These are phyloP conservation scores for Thielaviopsis euricoi DNA, from an alignment of 2,329 filamentous ascomycete species.

Conservation along the genomic window DNA sequence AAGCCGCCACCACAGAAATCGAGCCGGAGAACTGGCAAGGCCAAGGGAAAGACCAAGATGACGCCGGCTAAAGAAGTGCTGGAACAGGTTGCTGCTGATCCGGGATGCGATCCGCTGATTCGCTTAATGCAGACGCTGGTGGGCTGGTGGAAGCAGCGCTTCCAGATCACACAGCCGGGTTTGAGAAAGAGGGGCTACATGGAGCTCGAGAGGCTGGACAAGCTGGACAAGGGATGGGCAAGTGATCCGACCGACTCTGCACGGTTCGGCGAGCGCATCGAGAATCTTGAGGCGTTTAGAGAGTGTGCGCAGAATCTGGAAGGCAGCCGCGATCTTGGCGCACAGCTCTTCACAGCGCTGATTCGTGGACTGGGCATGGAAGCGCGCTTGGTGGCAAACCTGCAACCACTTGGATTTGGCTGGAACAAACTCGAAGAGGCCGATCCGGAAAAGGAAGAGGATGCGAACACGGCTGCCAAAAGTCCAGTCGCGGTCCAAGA, in stretches of 20 bases:
- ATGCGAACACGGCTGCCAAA: not conserved
- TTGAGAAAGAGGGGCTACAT: slow-evolving; percentile 85
- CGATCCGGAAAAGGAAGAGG: slow-evolving; percentile 28
- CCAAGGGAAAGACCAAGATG: slow-evolving; percentile 24
- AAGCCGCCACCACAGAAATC: slow-evolving; percentile 13
- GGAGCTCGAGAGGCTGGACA: slow-evolving; percentile 54
- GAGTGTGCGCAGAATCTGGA: slow-evolving; percentile 49
- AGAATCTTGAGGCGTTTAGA: slow-evolving; percentile 50
- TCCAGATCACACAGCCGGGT: slow-evolving; percentile 59
- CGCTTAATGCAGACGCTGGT: slow-evolving; percentile 60
- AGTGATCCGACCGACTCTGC: slow-evolving; percentile 43
- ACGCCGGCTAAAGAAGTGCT: slow-evolving; percentile 42
- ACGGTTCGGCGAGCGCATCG: slow-evolving; percentile 61
- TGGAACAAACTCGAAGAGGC: slow-evolving; percentile 81
- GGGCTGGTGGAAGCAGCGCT: slow-evolving; percentile 78
- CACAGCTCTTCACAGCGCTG: slow-evolving; percentile 78
- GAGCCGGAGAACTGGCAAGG: slow-evolving; percentile 10
- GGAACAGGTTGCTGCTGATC: slow-evolving; percentile 54
- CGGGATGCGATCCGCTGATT: slow-evolving; percentile 69
- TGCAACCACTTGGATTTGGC: slow-evolving; percentile 79
- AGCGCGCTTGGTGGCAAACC: slow-evolving; percentile 62
- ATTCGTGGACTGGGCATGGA: slow-evolving; percentile 68
- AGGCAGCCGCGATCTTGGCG: slow-evolving; percentile 75
- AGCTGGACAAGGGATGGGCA: slow-evolving; percentile 54
- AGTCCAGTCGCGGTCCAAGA: too few relatives aligned